Evolutionary conservation across 768 basidiomycete genomes (phyloP).

Genomic region (Russula ochroleuca): DNA sequence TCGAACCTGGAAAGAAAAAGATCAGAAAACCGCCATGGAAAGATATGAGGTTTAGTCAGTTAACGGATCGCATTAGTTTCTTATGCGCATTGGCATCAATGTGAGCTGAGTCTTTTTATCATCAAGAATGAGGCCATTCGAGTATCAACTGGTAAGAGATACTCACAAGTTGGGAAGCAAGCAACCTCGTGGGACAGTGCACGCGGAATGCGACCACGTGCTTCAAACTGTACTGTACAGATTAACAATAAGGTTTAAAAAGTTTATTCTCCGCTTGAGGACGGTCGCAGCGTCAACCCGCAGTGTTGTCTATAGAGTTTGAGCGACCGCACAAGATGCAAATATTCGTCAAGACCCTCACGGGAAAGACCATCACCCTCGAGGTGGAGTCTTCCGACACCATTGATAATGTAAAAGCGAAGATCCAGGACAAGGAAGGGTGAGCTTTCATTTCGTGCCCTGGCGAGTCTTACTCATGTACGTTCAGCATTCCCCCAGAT

Average conservation of each 20-base stretch:
- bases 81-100: constrained; percentile 50
- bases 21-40: not conserved
- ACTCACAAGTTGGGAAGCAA: constrained; percentile 1
- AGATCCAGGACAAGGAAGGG: constrained; percentile 79
- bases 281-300: too few relatives aligned
- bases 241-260: constrained; percentile 5
- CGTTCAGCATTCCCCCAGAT: constrained; percentile 79
- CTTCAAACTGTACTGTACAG: constrained; percentile 28
- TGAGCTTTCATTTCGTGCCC: constrained; percentile 30
- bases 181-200: not conserved
- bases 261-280: not conserved
- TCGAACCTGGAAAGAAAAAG: constrained; percentile 3
- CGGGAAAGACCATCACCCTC: constrained; percentile 96
- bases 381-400: constrained; percentile 97
- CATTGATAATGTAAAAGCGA: constrained; percentile 91
- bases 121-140: constrained; percentile 25
- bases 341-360: constrained; percentile 87
- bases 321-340: constrained; percentile 33
- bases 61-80: constrained; percentile 49
- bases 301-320: not conserved
- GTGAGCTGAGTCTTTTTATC: constrained; percentile 55
- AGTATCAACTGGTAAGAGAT: not conserved
- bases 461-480: not conserved
- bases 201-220: constrained; percentile 5
- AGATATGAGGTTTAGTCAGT: constrained; percentile 34